These are phyloP conservation scores for Datisca glomerata DNA, from an alignment of 306 rosid genomes.

Conservation along the genomic window DNA sequence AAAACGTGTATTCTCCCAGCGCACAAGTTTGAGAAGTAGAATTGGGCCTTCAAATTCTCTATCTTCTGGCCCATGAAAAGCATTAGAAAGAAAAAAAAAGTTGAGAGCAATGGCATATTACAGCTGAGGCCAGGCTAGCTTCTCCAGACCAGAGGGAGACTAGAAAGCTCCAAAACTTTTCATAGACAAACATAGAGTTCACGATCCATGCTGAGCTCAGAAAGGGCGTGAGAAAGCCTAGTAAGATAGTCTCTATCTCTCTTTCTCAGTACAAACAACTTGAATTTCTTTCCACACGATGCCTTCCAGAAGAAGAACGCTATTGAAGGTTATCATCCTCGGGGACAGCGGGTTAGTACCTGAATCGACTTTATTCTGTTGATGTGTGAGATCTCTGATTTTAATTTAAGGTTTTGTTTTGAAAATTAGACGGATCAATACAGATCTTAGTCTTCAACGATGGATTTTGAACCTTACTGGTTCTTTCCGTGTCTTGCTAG, in stretches of 20 bases:
- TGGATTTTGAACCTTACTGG: not conserved
- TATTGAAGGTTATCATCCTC: constrained; percentile 94
- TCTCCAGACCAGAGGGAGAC: too few relatives aligned
- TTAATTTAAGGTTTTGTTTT: constrained; percentile 8
- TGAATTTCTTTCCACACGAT: constrained; percentile 24
- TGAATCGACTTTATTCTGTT: not conserved
- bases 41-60: too few relatives aligned
- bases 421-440: constrained; percentile 15
- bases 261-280: constrained; percentile 11
- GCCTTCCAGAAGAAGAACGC: constrained; percentile 98
- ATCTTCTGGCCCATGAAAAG: too few relatives aligned
- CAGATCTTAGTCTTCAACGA: constrained; percentile 23
- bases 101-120: too few relatives aligned
- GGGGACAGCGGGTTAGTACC: constrained; percentile 89
- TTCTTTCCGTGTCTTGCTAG: not conserved
- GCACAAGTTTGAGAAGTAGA: too few relatives aligned
- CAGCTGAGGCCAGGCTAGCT: too few relatives aligned
- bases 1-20: too few relatives aligned
- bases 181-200: too few relatives aligned
- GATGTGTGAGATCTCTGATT: not conserved
- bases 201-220: too few relatives aligned
- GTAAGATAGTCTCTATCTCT: constrained; percentile 4
- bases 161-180: too few relatives aligned
- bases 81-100: too few relatives aligned
- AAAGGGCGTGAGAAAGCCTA: too few relatives aligned